These are phyloP conservation scores for Silene vulgaris DNA, from an alignment of 179 eudicot genomes.

Conservation along the genomic window DNA sequence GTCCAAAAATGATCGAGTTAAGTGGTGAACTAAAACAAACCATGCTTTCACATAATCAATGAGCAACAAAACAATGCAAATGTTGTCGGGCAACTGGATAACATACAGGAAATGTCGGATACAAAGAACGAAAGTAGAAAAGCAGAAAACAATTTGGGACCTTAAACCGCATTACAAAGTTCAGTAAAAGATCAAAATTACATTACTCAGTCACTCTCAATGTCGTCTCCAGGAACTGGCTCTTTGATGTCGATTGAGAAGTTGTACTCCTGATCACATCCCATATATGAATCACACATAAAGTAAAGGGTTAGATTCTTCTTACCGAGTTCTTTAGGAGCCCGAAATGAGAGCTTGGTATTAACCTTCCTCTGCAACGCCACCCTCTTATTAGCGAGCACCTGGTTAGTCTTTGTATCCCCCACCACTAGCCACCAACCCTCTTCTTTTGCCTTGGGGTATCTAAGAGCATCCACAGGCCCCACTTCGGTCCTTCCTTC, in stretches of 20 bases:
- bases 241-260: slow-evolving; percentile 61
- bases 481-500: slow-evolving; percentile 72
- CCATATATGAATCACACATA: slow-evolving; percentile 87
- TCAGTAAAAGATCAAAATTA: background rate
- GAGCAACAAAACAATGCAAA: background rate
- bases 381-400: slow-evolving; percentile 78
- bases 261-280: slow-evolving; percentile 82
- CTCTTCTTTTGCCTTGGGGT: slow-evolving; percentile 82
- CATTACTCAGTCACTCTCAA: slow-evolving; percentile 30
- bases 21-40: too few species aligned
- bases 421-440: slow-evolving; percentile 98
- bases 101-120: slow-evolving; percentile 9
- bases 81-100: background rate
- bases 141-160: background rate
- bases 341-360: slow-evolving; percentile 59
- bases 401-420: slow-evolving; percentile 67
- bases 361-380: slow-evolving; percentile 61
- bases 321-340: slow-evolving; percentile 58
- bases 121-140: background rate
- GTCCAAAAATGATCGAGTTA: too few species aligned
- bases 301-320: slow-evolving; percentile 63
- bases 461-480: slow-evolving; percentile 71
- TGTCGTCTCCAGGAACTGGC: slow-evolving; percentile 36
- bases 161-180: background rate
- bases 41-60: too few species aligned